These are phyloP conservation scores for Eutrema salsugineum DNA, from an alignment of 441 rosid genomes.

Conservation along the genomic window DNA sequence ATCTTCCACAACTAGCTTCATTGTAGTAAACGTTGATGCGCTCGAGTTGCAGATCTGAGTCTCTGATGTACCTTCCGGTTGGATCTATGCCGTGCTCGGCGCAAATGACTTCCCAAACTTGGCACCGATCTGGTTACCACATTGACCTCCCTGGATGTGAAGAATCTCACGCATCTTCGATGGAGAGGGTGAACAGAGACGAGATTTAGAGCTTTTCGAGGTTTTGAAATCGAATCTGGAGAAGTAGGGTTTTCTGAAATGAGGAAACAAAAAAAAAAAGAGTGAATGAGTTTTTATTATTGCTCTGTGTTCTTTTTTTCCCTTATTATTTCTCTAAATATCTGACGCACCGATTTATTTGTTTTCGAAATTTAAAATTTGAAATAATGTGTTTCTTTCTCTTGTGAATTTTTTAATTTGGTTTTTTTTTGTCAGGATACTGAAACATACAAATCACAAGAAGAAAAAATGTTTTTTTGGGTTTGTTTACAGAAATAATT, in stretches of 20 bases:
- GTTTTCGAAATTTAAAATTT: slow-evolving; percentile 8
- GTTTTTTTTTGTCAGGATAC: background rate
- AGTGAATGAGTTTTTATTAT: slow-evolving; percentile 8
- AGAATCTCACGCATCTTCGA: slow-evolving; percentile 25
- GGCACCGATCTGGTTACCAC: slow-evolving; percentile 22
- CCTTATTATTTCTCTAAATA: background rate
- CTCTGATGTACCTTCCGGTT: slow-evolving; percentile 13
- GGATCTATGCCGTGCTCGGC: slow-evolving; percentile 18
- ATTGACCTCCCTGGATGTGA: slow-evolving; percentile 20
- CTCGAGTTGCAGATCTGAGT: slow-evolving; percentile 19
- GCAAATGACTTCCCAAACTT: too few species aligned
- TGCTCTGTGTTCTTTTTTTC: background rate
- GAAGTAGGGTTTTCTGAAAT: background rate
- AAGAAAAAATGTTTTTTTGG: too few species aligned
- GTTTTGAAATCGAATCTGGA: background rate
- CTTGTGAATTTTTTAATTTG: too few species aligned
- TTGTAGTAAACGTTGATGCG: slow-evolving; percentile 19
- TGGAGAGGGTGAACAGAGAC: background rate
- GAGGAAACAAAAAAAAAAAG: background rate
- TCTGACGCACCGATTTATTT: slow-evolving; percentile 16
- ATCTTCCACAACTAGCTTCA: slow-evolving; percentile 18
- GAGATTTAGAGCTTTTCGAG: background rate
- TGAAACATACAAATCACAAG: background rate
- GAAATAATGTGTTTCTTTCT: background rate
- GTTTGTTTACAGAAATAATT: too few species aligned